Conservation (phyloP, 495 filamentous ascomycete genomes). For the Parathielavia appendiculata region DNA sequence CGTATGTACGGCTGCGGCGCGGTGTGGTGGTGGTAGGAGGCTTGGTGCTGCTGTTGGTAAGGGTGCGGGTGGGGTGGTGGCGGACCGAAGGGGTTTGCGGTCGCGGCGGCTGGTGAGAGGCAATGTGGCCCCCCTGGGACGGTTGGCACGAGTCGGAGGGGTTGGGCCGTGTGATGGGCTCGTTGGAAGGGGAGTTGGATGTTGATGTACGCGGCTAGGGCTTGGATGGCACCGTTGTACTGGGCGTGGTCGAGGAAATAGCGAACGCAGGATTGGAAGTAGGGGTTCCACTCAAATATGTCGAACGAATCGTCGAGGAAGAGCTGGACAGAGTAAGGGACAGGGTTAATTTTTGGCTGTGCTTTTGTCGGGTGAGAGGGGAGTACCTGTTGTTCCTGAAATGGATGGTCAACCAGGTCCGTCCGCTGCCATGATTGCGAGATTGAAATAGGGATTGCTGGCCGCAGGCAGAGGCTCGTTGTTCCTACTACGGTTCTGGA, state of each 20-base stretch:
- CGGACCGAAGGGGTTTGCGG: slow-evolving; percentile 2
- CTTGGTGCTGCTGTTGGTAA: neutral
- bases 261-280: slow-evolving; percentile 83
- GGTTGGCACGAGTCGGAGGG: slow-evolving; percentile 31
- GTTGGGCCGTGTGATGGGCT: slow-evolving; percentile 20
- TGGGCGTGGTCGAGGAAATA: slow-evolving; percentile 95
- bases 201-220: slow-evolving; percentile 87
- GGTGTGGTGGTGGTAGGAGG: slow-evolving; percentile 44
- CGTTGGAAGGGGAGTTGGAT: slow-evolving; percentile 69
- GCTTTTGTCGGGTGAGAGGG: neutral
- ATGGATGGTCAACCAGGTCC: slow-evolving; percentile 19
- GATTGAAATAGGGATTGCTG: neutral
- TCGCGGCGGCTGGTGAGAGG: slow-evolving; percentile 21
- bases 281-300: slow-evolving; percentile 89
- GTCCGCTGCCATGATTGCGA: slow-evolving; percentile 25
- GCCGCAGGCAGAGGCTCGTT: neutral
- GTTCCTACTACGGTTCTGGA: neutral
- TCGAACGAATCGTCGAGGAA: slow-evolving; percentile 56
- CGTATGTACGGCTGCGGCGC: slow-evolving; percentile 86
- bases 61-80: neutral
- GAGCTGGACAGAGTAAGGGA: slow-evolving; percentile 19
- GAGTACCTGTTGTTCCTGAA: slow-evolving; percentile 32
- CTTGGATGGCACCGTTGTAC: slow-evolving; percentile 75
- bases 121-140: slow-evolving; percentile 8
- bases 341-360: neutral